phyloP scores from a whole-genome alignment of 768 basidiomycete species.

The Tulasnella sp. region DNA sequence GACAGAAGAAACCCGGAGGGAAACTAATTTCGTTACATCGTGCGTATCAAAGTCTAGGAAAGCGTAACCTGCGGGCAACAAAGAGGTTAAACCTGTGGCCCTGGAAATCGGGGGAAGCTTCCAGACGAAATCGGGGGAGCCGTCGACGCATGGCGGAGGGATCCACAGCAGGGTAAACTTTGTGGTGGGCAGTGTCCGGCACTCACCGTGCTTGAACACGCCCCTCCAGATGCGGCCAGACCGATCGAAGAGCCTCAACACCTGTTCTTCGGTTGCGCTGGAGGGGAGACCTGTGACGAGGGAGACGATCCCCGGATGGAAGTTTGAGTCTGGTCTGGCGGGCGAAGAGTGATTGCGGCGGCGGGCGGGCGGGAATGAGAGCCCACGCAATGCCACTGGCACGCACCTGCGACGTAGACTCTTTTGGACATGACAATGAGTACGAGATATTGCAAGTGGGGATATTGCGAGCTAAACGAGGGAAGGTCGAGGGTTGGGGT shows the following conservation, averaged over 20 bases:
- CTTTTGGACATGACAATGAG: not conserved
- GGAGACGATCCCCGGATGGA: not conserved
- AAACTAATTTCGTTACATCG: not conserved
- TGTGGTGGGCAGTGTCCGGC: not conserved
- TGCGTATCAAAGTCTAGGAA: not conserved
- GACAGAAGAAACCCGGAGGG: not conserved
- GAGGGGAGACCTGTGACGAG: not conserved
- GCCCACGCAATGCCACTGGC: no score
- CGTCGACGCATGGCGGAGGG: not conserved
- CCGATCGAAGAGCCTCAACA: not conserved
- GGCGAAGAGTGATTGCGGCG: no score
- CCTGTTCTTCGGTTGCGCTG: not conserved
- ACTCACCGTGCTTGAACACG: not conserved
- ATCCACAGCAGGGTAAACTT: not conserved
- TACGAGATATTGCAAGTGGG: not conserved
- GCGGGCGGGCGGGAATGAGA: no score
- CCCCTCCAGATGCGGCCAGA: not conserved
- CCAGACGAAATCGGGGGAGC: not conserved
- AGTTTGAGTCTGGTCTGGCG: not conserved
- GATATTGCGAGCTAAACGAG: not conserved
- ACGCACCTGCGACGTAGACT: not conserved
- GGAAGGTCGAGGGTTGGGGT: not conserved
- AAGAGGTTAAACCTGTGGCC: not conserved
- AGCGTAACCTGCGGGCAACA: not conserved
- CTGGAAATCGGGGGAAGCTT: not conserved